Evolutionary conservation across 768 basidiomycete species (phyloP), one percentile per base, ranked within the genome.

Genomic region (Suillus clintonianus): DNA sequence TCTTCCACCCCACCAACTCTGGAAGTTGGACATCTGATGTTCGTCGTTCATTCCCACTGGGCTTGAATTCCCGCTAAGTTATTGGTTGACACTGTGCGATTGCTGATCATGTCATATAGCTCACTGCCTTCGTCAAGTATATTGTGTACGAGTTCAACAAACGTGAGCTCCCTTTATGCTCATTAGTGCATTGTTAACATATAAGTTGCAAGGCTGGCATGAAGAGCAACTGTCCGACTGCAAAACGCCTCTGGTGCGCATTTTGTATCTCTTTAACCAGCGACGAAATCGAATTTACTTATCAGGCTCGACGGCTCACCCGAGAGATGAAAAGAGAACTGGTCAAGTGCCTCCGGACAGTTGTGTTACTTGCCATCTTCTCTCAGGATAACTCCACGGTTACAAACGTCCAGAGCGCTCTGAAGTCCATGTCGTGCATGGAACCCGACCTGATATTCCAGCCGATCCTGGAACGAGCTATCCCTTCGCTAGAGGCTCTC

Each of bases 361-460:
- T 95, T 15, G 87, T 89, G 0, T 80, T 97, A 34, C 82, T 95
- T n/a, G 89, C 92, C 3, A 94, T 95, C 86, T 97, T 96, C 79
- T 93, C 91, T 10, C 90, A 91, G 71, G 92, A 94, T 71, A 80
- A 83, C 56, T 81, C 83, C 11, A 91, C 92, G 2, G 89, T 91
- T 34, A 76, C 82, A 17, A 91, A 94, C 67, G 89, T 94, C 48
- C 89, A 92, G 71, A 86, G 86, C 47, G 89, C 90, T 63, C 77
- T 96, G 66, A 93, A 93, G 76, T 91, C 89, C 19, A 87, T 95
- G 87, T 86, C 87, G 62, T 76, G 89, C 50, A 87, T 94, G 83
- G 94, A 95, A 67, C 94, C 95, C 1, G 92, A 94, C 72, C 80
- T 97, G 24, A 89, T 96, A 67, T 79, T 96, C 48, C 87, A 89